Evolutionary conservation across 2,329 filamentous ascomycete genomes (phyloP), one percentile per base, ranked within the genome.

Genomic region (Acarospora socialis): DNA sequence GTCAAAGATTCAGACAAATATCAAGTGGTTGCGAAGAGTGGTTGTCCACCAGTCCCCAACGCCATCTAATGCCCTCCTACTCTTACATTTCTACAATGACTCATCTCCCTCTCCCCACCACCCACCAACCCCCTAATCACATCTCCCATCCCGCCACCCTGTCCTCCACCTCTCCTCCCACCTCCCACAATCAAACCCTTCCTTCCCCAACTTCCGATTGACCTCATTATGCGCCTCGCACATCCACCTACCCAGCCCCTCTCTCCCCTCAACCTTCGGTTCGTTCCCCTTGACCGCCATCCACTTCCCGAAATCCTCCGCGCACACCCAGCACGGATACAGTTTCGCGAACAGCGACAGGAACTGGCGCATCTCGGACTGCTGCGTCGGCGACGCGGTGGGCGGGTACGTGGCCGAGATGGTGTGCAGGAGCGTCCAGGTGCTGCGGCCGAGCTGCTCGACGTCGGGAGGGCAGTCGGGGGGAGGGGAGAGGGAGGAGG

Each of bases 141-240:
- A 78, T 35, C 72, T 59, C 13, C 73, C 73, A 60, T 78, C 73
- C 52, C 65, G 71, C 61, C 76, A 94, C 0, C 90, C 90, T 1
- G 80, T 90, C 58, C 80, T 68, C 90, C 90, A 98, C 53, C 90
- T 70, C 65, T 95, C 81, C 54, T 94, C 77, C 87, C 90, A 95
- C 47, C 65, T 71, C 34, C 63, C 65, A 59, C 90, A 98, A 64
- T 98, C 84, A 59, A 98, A 98, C 45, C 69, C 68, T 37, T 71
- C 66, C 68, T 98, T 98, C 30, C 90, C 90, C 45, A 98, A 56
- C 63, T 94, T 95, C 38, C 55, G 52, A 54, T 62, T 65, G 24
- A 64, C 59, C 37, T 59, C 61, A 46, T 66, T 65, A 52, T 65
- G 61, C 37, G 61, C 61, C 46, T 59, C 55, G 33, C 61, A 65